Base-by-base conservation (phyloP, 2,329 filamentous ascomycete genomes). In the Trichoderma oligosporum region DNA sequence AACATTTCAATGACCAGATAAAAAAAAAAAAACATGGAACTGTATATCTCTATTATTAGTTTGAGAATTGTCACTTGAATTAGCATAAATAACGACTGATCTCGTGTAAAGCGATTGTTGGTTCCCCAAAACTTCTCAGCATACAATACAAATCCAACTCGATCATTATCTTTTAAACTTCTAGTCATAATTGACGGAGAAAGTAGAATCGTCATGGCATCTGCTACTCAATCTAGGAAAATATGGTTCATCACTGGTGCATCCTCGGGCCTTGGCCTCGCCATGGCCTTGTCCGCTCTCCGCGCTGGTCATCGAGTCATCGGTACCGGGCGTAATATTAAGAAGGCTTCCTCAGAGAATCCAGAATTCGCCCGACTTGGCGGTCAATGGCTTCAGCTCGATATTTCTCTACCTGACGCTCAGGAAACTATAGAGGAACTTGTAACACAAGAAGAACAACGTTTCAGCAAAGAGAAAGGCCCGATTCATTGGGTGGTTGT, bases 221-320 rank as follows among this genome's bases (percentile, higher is more conserved):
- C 51, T 12, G 9, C 22, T 8, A 22, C n/a, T 6, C 7, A 12
- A n/a, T n/a, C 41, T 7, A 45, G 35, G n/a, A 55, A 55, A 35
- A 72, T 78, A 11, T 80, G 76, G 76, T 73, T 80, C 63, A 77
- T 81, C 60, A 80, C 74, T 7, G 78, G 76, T n/a, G 72, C 73
- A 2, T 76, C 74, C 33, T 72, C 67, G 11, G 78, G 78, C 49
- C 72, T 81, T 59, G 78, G 79, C 35, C 70, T 75, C 38, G 67
- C 70, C 58, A 68, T 81, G 4, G 71, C 72, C 29, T 71, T 76
- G 14, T 69, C 72, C 22, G 74, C 71, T 31, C 73, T 79, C 49
- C 64, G 65, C 1, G 69, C 71, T 5, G 75, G 77, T 14, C 74
- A 81, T 62, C 70, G 66, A 38, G 78, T 81, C 56, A 73, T 82